phyloP scores from a whole-genome alignment of 2,329 filamentous ascomycete genomes.

The Verticillium dahliae region DNA sequence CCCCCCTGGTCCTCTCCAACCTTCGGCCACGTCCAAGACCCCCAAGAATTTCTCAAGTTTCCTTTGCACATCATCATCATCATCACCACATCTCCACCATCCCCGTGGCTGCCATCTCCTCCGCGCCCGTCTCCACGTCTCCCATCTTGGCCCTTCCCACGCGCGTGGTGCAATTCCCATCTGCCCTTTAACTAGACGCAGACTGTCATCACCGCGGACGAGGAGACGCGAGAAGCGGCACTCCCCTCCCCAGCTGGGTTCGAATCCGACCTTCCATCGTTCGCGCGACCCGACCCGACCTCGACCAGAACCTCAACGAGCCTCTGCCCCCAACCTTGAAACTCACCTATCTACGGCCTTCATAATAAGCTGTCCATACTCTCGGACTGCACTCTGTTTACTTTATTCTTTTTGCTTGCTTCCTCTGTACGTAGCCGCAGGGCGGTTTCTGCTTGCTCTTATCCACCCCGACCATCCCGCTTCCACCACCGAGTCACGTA shows the following conservation, averaged over 20 bases:
- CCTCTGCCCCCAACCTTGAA: background rate
- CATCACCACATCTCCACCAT: conserved; percentile 9
- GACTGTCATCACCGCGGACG: conserved; percentile 7
- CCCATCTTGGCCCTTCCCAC: conserved; percentile 1
- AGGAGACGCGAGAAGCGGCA: conserved; percentile 5
- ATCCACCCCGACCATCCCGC: background rate
- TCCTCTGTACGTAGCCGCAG: background rate
- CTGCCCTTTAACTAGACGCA: conserved; percentile 15
- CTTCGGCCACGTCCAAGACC: background rate
- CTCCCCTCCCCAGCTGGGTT: background rate
- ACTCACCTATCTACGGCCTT: background rate
- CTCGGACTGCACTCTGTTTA: background rate
- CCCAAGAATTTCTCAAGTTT: conserved; percentile 7
- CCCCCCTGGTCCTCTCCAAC: background rate
- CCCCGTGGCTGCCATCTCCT: conserved; percentile 4
- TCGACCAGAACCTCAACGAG: background rate
- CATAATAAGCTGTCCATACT: background rate
- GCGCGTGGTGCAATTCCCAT: conserved; percentile 2
- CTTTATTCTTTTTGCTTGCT: background rate
- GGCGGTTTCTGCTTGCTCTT: conserved; percentile 2
- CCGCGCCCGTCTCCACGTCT: conserved; percentile 9
- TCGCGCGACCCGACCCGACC: background rate
- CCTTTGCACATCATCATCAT: conserved; percentile 9
- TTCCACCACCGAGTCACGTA: background rate
- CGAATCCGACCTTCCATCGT: background rate